Base-by-base conservation (phyloP, 2,329 filamentous ascomycete genomes). In the Colletotrichum destructivum region DNA sequence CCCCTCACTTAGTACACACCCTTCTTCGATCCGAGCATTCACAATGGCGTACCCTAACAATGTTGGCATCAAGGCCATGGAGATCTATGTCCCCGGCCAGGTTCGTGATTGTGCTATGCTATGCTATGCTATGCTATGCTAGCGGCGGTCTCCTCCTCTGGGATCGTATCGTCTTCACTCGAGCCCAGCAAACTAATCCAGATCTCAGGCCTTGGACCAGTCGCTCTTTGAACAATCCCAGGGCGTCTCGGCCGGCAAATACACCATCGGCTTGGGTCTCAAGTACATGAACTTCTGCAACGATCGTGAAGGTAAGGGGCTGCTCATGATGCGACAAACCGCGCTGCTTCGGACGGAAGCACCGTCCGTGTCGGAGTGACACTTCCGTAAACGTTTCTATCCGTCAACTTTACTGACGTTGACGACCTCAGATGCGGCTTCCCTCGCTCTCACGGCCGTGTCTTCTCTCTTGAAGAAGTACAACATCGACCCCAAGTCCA, bases 281-380 rank as follows among this genome's bases (percentile, higher is more conserved):
- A 96, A 93, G 81, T 94, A 93, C 86, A 96, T 96, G 94, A 92
- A 91, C 87, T 96, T 96, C 85, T 96, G 94, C 82, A 93, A 96
- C 83, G 94, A 96, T 80, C 91, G 93, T 80, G 94, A 96, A 87
- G 93, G 93, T 95, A 82, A 83, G 86, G 31, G 31, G 1, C 31
- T 83, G 74, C 65, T 2, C 6, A 15, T 9, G 44, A 46, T 40
- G 31, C 21, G 21, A 44, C 52, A 61, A n/a, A 72, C 75, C 21
- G 74, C 70, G 35, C 31, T 16, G 72, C 74, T 75, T 59, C 72
- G 54, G 51, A 68, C 38, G 61, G 62, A 54, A 66, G 63, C 66
- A 70, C 31, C 31, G 31, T 31, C 31, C 31, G 31, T 9, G 31
- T 35, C 31, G 31, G 31, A 35, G 31, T 35, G 31, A 9, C 31